Base-by-base conservation (phyloP, 306 rosid genomes). In the Cicer judaicum region DNA sequence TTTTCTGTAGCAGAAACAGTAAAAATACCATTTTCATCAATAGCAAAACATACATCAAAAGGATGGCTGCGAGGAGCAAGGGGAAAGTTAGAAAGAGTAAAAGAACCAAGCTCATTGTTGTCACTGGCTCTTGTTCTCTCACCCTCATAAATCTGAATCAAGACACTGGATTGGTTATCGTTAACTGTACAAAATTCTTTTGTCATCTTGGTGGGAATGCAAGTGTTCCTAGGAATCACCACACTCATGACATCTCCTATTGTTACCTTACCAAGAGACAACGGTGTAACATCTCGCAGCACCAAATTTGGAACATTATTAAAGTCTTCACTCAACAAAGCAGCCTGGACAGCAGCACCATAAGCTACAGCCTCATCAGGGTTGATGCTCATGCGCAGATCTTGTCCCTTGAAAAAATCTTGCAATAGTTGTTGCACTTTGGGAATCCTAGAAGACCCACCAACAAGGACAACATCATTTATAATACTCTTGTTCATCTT, bases 81-180 rank as follows among this genome's bases (percentile, higher is more conserved):
- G 7, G 92, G 88, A 64, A 78, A 18, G 5, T 70, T 73, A 0
- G 72, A 79, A 70, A 76, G 59, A 0, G 0, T 4, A 11, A 85
- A 88, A 7, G 52, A 71, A 0, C 88, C 92, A 0, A 88, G 52
- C 74, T 77, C 39, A 49, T 88, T 85, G 81, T 88, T 88, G 47
- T 88, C 85, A 0, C 41, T 43, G 0, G 78, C 77, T 66, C 74
- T 76, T 3, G 86, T 56, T 16, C 92, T 82, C 78, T 88, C 90
- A 6, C 93, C 89, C 68, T 88, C 93, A 13, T 75, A 48, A 48
- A 48, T 7, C 2, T 5, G 1, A 46, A 46, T 3, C 4, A 1
- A 0, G 14, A 11, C 50, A 2, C 10, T 1, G 14, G 1, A 10
- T 0, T 0, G 50, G 50, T 46, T 46, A 46, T 46, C 50, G 3